Conservation (phyloP, 164 flowering plant species). For the Stephania yunnanensis region DNA sequence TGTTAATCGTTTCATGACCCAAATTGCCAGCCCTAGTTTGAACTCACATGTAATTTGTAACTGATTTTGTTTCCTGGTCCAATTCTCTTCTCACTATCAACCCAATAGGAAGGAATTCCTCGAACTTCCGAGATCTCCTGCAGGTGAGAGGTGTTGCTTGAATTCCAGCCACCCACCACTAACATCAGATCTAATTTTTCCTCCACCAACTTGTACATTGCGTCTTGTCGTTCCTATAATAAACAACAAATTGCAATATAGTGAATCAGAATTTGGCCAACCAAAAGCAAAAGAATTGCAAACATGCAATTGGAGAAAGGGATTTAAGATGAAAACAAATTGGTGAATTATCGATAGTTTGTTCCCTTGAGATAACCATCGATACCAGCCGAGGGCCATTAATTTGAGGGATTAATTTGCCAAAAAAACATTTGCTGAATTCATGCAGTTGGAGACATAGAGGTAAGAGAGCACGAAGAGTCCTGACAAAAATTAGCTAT, state of each 20-base stretch:
- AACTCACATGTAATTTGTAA: constrained; percentile 66
- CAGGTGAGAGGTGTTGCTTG: constrained; percentile 94
- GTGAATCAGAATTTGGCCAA: not conserved
- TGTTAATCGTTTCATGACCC: too few relatives aligned
- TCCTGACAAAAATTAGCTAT: too few relatives aligned
- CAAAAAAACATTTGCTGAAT: too few relatives aligned
- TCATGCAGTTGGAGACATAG: too few relatives aligned
- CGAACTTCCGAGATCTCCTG: constrained; percentile 90
- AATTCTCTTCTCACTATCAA: constrained; percentile 80
- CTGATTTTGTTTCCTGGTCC: constrained; percentile 92
- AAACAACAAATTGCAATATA: not conserved
- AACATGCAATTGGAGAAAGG: too few relatives aligned
- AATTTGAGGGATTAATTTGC: too few relatives aligned
- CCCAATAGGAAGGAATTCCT: constrained; percentile 96
- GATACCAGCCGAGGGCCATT: too few relatives aligned
- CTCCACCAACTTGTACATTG: constrained; percentile 85
- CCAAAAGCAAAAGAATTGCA: not conserved
- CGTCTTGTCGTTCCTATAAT: constrained; percentile 91
- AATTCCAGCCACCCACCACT: constrained; percentile 97
- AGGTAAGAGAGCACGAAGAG: too few relatives aligned
- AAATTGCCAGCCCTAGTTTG: too few relatives aligned
- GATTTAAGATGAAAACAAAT: too few relatives aligned
- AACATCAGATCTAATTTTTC: constrained; percentile 74
- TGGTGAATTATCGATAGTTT: too few relatives aligned
- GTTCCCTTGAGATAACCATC: too few relatives aligned